Evolutionary conservation across 176 grass and related monocot species (phyloP).

Genomic region (Oropetium thomaeum): DNA sequence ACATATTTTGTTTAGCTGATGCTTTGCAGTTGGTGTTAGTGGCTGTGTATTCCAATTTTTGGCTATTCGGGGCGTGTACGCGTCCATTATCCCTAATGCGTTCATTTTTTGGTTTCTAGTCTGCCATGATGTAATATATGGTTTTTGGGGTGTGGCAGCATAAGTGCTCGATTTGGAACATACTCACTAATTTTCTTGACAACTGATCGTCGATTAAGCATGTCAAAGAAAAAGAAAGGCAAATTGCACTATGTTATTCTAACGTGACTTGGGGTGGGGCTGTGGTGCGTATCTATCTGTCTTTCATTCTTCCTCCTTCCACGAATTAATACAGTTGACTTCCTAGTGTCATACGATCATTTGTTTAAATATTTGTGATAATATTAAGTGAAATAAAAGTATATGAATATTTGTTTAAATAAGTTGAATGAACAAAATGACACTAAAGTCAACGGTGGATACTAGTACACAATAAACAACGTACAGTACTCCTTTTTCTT

Average conservation of each 20-base stretch:
- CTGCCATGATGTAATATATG: slow-evolving; percentile 27
- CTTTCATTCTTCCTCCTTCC: too few species aligned
- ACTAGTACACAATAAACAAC: too few species aligned
- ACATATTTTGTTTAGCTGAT: neutral
- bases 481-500: too few species aligned
- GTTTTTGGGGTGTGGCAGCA: slow-evolving; percentile 38
- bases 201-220: neutral
- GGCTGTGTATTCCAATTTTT: slow-evolving; percentile 33
- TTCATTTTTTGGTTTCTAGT: neutral
- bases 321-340: too few species aligned
- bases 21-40: slow-evolving; percentile 5
- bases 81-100: neutral
- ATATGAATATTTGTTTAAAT: too few species aligned
- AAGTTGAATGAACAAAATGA: too few species aligned
- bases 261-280: neutral
- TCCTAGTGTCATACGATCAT: too few species aligned
- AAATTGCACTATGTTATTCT: neutral
- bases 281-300: neutral
- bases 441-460: too few species aligned
- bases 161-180: neutral
- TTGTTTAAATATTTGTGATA: too few species aligned
- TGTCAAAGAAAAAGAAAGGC: neutral
- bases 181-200: slow-evolving; percentile 8
- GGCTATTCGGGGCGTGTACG: neutral
- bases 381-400: too few species aligned